phyloP scores from a whole-genome alignment of 2,329 filamentous ascomycete species.

The Huntiella savannae region DNA sequence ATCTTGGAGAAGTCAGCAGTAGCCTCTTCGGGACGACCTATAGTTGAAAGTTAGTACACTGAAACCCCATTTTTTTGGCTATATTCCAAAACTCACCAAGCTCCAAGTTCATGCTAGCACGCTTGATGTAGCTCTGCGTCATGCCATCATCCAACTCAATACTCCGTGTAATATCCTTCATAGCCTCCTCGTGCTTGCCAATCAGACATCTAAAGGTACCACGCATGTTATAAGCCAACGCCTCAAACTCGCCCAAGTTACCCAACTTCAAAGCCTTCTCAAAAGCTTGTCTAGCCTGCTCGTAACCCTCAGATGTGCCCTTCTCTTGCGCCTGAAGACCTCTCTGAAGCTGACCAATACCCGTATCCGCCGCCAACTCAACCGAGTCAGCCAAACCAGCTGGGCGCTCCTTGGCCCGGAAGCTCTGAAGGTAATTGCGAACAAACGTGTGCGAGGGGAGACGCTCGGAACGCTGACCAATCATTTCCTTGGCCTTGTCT shows the following conservation, averaged over 20 bases:
- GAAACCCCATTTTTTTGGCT: not conserved
- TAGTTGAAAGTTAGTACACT: constrained; percentile 4
- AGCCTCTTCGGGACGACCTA: constrained; percentile 60
- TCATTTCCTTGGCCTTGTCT: constrained; percentile 76
- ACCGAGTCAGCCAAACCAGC: constrained; percentile 62
- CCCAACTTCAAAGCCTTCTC: constrained; percentile 71
- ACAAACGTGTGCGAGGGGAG: constrained; percentile 93
- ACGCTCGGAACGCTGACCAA: constrained; percentile 68
- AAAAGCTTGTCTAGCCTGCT: constrained; percentile 70
- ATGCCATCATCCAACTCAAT: constrained; percentile 73
- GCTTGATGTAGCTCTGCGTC: constrained; percentile 97
- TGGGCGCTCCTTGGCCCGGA: constrained; percentile 66
- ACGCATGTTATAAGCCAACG: constrained; percentile 86
- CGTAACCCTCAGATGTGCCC: constrained; percentile 80
- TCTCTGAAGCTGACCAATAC: constrained; percentile 68
- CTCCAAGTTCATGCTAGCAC: constrained; percentile 93
- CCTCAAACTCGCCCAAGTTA: constrained; percentile 65
- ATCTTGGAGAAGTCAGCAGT: constrained; percentile 76
- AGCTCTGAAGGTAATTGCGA: constrained; percentile 96
- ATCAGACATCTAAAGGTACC: constrained; percentile 89
- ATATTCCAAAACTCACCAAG: constrained; percentile 29
- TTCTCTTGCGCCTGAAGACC: constrained; percentile 64
- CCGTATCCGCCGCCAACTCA: constrained; percentile 60
- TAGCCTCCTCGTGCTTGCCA: constrained; percentile 67
- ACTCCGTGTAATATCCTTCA: constrained; percentile 77